Percentiles rank a stretch among this genome's conserved stretches.
Evolutionary conservation across 495 filamentous ascomycete species (phyloP).

Genomic region (Xylaria bambusicola): DNA sequence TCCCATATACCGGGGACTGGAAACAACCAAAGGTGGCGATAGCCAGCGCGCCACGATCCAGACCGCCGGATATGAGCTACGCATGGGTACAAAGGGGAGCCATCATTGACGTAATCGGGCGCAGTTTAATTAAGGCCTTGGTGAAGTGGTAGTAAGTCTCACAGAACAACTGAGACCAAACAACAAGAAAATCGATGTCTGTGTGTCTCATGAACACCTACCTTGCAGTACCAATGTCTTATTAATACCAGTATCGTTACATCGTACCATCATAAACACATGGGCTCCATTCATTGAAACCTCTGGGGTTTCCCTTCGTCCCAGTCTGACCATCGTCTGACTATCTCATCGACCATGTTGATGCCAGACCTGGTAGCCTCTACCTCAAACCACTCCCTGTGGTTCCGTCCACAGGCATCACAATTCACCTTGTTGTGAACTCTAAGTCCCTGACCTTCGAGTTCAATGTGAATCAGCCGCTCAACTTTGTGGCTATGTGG

Average conservation of each 20-base stretch:
- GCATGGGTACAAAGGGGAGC: too few relatives aligned
- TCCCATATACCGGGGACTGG: too few relatives aligned
- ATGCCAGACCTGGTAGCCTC: constrained; percentile 71
- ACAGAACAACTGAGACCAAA: too few relatives aligned
- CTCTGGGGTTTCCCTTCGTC: constrained; percentile 40
- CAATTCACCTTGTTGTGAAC: constrained; percentile 61
- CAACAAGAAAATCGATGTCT: too few relatives aligned
- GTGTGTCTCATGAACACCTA: neutral
- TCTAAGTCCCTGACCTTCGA: constrained; percentile 66
- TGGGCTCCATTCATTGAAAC: neutral
- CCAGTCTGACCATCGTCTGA: constrained; percentile 87
- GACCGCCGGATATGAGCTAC: neutral
- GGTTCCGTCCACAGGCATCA: constrained; percentile 77
- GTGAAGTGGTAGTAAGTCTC: too few relatives aligned
- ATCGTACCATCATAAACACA: constrained; percentile 6
- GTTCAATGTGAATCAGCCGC: constrained; percentile 85
- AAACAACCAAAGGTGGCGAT: too few relatives aligned
- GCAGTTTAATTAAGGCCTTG: too few relatives aligned
- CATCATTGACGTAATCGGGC: too few relatives aligned
- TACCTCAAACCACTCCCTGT: constrained; percentile 96
- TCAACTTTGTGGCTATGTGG: constrained; percentile 89
- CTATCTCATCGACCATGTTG: constrained; percentile 75
- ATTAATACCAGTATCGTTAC: constrained; percentile 8
- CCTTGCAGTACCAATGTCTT: neutral
- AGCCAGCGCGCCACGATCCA: neutral